Base-by-base conservation (phyloP, 345 rosid genomes). In the Theobroma cacao region DNA sequence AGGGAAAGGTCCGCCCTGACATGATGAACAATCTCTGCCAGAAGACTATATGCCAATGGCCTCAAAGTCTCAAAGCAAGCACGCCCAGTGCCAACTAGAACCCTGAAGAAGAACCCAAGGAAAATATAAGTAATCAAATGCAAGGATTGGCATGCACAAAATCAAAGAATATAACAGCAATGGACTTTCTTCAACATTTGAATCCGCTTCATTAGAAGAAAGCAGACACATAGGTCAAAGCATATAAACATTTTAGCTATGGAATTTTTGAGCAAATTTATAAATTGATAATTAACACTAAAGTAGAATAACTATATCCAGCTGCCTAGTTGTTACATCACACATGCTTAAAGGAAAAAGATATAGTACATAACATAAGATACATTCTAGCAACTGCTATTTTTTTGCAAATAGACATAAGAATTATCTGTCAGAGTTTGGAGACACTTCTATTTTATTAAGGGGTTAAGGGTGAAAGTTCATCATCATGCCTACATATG, bases 1-100 rank as follows among this genome's bases (percentile, higher is more conserved):
- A 94, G 84, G 80, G 98, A 90, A 75, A 96, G 98, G 30, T 92
- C 98, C 13, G 82, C 90, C 28, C 98, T 92, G 85, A 96, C 98
- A 82, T 96, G 99, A 86, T 96, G 99, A 78, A 96, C 99, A 60
- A 96, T 96, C 88, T 96, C 99, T 15, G 99, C 99, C 30, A 96
- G 87, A 67, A 96, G 83, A 86, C 99, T 96, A 86, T 96, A 96
- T 75, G 99, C 99, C 87, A 96, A 86, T 72, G 99, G 99, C 84
- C 99, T 94, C 82, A 96, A 77, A 75, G 99, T 92, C 87, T 96
- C 98, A 75, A 88, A 94, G 84, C 99, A 96, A 72, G 98, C 99
- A 75, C 98, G 90, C 55, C 99, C 99, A 61, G 98, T 89, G 78
- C 99, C 99, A 83, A 94, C 98, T 50, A 94, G 88, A 87, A 96